Conservation (phyloP, 1,284 basidiomycete species). For the Sanguinoderma infundibulare region DNA sequence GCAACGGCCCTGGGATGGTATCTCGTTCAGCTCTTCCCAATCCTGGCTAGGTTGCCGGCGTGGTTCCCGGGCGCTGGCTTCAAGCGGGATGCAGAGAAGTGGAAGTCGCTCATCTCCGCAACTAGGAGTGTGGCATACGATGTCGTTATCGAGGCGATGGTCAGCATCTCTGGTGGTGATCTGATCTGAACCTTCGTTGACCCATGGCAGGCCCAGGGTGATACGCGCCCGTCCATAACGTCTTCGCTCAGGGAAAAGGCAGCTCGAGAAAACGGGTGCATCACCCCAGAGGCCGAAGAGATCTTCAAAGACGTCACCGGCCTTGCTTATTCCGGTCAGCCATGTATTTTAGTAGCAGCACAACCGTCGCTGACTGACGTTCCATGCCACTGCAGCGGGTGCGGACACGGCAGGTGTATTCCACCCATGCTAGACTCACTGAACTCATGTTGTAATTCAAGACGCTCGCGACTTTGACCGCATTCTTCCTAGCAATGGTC, state of each 20-base stretch:
- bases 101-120: not conserved
- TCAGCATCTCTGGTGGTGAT: not conserved
- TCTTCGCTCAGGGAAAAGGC: constrained; percentile 6
- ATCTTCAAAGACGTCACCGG: constrained; percentile 13
- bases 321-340: constrained; percentile 14
- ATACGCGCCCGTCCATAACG: constrained; percentile 1
- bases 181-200: not conserved
- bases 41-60: constrained; percentile 8
- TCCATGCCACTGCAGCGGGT: not conserved
- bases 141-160: not conserved
- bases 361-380: not conserved
- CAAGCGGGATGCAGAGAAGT: constrained; percentile 7
- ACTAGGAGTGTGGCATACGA: constrained; percentile 7
- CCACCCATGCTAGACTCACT: not conserved
- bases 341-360: no score
- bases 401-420: constrained; percentile 1
- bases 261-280: not conserved
- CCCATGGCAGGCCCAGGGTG: not conserved
- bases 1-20: constrained; percentile 12
- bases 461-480: constrained; percentile 27
- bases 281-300: constrained; percentile 5
- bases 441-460: constrained; percentile 1
- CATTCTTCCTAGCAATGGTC: constrained; percentile 31
- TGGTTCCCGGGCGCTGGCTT: constrained; percentile 19
- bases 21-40: constrained; percentile 15